Base-by-base conservation (phyloP, 2,329 filamentous ascomycete species). In the Xylaria sp. region DNA sequence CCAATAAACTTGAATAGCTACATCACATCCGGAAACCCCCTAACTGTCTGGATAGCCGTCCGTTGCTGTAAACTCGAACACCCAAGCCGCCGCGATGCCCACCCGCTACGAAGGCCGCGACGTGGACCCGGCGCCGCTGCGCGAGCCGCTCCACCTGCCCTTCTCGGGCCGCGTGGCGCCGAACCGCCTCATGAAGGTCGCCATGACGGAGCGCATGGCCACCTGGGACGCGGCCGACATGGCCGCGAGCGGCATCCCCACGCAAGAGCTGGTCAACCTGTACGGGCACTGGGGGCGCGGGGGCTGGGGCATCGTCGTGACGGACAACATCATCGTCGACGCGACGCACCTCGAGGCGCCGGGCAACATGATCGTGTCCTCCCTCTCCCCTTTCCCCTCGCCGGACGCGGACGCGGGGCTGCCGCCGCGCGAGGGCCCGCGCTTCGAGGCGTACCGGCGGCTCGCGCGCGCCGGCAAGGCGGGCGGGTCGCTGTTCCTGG, bases 241-340 rank as follows among this genome's bases (percentile, higher is more conserved):
- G 38, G 20, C 26, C 11, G 45, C 42, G n/a, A 60, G 62, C 34
- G 62, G 62, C 4, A 53, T 61, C 21, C 62, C 62, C 1, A 62
- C 59, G 16, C 26, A 52, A 17, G 54, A 57, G 45, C 48, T 62
- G 13, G 44, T 77, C 59, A 77, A 78, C 44, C 71, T 81, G 44
- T 85, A 85, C 69, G 73, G 77, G 56, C 70, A 75, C 59, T 85
- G 82, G 81, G 81, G 80, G 7, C 76, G 79, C 59, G 78, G 77
- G 19, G 71, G 66, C 7, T 69, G 75, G 42, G 80, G 80, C 26
- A 60, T 79, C 19, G 78, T 83, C 51, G 67, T 85, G 0, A 82
- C 79, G 1, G 82, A 82, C 48, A 85, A 86, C 68, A 73, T 85
- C 60, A 82, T 84, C 78, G 74, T 84, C 40, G 79, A 81, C 45